Conservation (phyloP, 225 moss, liverwort and hornwort species). For the Bryum argenteum region DNA sequence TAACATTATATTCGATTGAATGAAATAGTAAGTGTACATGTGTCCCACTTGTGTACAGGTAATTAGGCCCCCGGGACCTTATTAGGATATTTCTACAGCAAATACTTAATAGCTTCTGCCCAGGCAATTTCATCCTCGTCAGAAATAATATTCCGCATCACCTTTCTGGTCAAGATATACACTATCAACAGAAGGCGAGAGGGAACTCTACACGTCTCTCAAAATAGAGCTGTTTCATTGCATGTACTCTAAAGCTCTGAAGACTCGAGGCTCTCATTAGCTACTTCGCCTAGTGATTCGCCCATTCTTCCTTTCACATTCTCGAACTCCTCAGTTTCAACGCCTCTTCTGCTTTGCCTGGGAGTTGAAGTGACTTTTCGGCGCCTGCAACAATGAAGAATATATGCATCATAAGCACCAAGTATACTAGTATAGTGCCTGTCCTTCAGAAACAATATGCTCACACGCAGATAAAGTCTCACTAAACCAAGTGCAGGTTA, state of each 20-base stretch:
- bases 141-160: neutral
- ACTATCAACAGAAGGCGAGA: neutral
- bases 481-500: too few species aligned
- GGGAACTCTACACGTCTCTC: neutral
- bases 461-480: too few species aligned
- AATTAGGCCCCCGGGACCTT: neutral
- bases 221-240: neutral
- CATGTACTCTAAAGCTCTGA: conserved; percentile 25
- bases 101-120: neutral
- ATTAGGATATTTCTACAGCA: neutral
- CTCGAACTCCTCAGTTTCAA: conserved; percentile 30
- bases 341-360: conserved; percentile 27
- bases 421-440: neutral
- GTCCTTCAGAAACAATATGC: too few species aligned
- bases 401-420: neutral
- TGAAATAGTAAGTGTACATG: neutral
- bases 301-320: conserved; percentile 22
- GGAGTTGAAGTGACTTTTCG: conserved; percentile 32
- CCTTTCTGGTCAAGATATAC: neutral
- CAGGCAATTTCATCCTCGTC: neutral
- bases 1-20: neutral
- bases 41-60: neutral
- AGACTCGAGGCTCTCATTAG: conserved; percentile 34
- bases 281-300: conserved; percentile 17
- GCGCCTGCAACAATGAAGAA: conserved; percentile 31